Percentiles rank a stretch among this genome's conserved stretches.
Evolutionary conservation across 2,329 filamentous ascomycete genomes (phyloP).

Genomic region (Gliomastix tumulicola): DNA sequence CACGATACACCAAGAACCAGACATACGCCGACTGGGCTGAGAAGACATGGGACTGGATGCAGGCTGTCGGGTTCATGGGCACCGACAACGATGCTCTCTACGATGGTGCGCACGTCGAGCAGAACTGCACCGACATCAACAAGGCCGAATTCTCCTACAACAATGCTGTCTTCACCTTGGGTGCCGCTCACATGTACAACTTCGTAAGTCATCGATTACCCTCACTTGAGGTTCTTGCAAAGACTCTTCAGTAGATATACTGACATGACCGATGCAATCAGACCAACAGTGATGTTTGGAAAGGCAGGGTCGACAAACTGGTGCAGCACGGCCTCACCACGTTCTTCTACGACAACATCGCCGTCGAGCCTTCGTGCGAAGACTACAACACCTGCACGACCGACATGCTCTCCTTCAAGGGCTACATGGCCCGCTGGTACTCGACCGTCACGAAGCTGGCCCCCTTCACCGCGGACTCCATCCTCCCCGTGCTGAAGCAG

Average conservation of each 20-base stretch:
- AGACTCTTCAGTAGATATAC: no score
- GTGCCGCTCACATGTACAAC: slow-evolving; percentile 60
- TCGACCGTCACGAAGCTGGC: slow-evolving; percentile 54
- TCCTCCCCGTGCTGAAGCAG: slow-evolving; percentile 49
- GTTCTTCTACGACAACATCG: slow-evolving; percentile 50
- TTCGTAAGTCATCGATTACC: slow-evolving; percentile 31
- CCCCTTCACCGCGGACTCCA: slow-evolving; percentile 45
- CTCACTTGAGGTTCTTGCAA: no score
- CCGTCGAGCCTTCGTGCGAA: slow-evolving; percentile 58
- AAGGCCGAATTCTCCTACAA: slow-evolving; percentile 55
- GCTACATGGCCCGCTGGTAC: slow-evolving; percentile 61
- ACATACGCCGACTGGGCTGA: slow-evolving; percentile 60
- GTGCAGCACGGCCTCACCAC: slow-evolving; percentile 25
- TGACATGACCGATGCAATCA: no score
- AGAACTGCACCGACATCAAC: slow-evolving; percentile 48
- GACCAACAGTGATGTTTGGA: slow-evolving; percentile 46
- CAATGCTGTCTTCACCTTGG: slow-evolving; percentile 49
- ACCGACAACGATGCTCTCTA: slow-evolving; percentile 50
- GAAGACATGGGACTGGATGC: slow-evolving; percentile 57
- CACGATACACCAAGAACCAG: slow-evolving; percentile 59
- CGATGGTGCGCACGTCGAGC: slow-evolving; percentile 46
- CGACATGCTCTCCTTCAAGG: slow-evolving; percentile 70
- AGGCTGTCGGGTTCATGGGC: slow-evolving; percentile 50
- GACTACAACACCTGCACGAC: slow-evolving; percentile 50
- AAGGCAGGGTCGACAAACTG: slow-evolving; percentile 33